Evolutionary conservation across 1,284 basidiomycete genomes (phyloP).

Genomic region (Sanghuangporus baumii): DNA sequence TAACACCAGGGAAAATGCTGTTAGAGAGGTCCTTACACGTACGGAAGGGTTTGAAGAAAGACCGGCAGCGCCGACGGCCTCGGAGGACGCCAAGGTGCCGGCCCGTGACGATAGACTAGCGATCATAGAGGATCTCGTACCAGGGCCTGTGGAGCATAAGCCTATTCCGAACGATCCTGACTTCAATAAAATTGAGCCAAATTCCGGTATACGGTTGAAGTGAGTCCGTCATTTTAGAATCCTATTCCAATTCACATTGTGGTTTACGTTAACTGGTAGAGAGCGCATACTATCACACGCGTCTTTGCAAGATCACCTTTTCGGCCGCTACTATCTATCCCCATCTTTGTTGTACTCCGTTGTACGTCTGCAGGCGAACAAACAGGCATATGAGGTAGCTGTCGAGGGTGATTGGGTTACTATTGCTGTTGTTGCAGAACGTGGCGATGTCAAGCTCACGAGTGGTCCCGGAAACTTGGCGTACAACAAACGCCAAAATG

Average conservation of each 20-base stretch:
- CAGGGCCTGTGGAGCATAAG: constrained; percentile 71
- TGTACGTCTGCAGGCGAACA: constrained; percentile 69
- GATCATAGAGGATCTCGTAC: constrained; percentile 66
- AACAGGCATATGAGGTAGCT: constrained; percentile 85
- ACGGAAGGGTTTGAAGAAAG: constrained; percentile 19
- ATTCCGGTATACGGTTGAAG: constrained; percentile 83
- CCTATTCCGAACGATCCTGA: constrained; percentile 61
- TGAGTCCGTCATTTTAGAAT: constrained; percentile 35
- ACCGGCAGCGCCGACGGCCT: constrained; percentile 17
- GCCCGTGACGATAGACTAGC: constrained; percentile 64
- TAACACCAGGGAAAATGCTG: constrained; percentile 1
- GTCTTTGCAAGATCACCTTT: constrained; percentile 77
- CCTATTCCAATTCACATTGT: constrained; percentile 1
- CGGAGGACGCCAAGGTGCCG: constrained; percentile 16
- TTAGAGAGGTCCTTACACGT: constrained; percentile 14
- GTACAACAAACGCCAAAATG: constrained; percentile 39
- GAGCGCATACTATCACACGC: constrained; percentile 71
- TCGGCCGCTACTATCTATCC: constrained; percentile 80
- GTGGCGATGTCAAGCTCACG: constrained; percentile 66
- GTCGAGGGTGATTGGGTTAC: constrained; percentile 90
- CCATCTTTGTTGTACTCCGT: constrained; percentile 87
- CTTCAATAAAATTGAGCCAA: constrained; percentile 78
- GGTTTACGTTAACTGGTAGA: constrained; percentile 34
- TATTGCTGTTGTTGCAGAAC: constrained; percentile 84
- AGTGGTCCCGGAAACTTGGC: constrained; percentile 48